Evolutionary conservation across 2,329 filamentous ascomycete genomes (phyloP).

Genomic region (Albifimbria verrucaria): DNA sequence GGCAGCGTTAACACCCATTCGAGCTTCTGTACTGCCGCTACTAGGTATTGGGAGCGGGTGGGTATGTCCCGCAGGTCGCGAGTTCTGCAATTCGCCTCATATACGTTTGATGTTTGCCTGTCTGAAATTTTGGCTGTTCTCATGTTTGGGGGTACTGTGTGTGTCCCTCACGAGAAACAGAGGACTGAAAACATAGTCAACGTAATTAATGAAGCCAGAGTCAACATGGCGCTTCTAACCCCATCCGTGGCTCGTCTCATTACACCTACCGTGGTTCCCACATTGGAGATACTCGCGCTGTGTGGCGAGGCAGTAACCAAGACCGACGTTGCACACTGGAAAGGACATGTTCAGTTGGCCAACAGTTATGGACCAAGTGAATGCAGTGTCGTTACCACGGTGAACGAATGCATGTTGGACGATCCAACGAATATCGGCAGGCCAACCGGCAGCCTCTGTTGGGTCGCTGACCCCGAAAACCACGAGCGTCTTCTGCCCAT

Average conservation of each 20-base stretch:
- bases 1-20: constrained; percentile 3
- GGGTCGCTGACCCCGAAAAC: constrained; percentile 1
- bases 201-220: background rate
- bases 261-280: background rate
- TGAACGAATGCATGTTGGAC: too few species aligned
- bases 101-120: background rate
- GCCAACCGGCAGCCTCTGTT: background rate
- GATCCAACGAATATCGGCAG: background rate
- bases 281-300: background rate
- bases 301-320: background rate
- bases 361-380: constrained; percentile 41
- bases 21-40: constrained; percentile 4
- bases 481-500: constrained; percentile 3
- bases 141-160: background rate
- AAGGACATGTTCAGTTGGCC: constrained; percentile 7
- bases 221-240: background rate
- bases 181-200: background rate
- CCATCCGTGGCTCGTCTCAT: background rate
- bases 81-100: constrained; percentile 1
- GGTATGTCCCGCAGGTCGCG: constrained; percentile 3
- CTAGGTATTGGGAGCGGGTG: constrained; percentile 2
- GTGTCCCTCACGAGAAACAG: background rate
- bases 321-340: background rate
- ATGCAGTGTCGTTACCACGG: constrained; percentile 29
- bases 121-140: background rate